Percentiles rank a stretch among this genome's conserved stretches.
Conservation (phyloP, 106 monocot genomes). For the Hemerocallis citrina region DNA sequence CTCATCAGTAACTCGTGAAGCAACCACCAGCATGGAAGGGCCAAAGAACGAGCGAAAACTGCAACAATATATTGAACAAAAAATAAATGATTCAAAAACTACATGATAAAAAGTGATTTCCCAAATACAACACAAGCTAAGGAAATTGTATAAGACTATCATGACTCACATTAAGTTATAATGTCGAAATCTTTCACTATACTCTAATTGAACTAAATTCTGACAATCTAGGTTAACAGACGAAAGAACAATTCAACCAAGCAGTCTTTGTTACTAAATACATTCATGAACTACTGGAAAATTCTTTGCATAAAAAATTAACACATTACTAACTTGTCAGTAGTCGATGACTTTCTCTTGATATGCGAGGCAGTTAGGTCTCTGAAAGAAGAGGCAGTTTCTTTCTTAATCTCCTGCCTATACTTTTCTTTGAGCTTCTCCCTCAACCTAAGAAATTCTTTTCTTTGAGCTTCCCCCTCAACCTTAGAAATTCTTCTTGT, state of each 20-base stretch:
- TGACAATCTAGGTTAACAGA: too few species aligned
- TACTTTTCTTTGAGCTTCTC: slow-evolving; percentile 19
- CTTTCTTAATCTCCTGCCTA: slow-evolving; percentile 10
- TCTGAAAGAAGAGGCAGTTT: background rate
- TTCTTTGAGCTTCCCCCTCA: background rate
- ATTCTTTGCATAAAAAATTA: background rate
- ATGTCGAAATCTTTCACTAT: too few species aligned
- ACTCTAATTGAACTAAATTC: too few species aligned
- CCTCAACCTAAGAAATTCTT: slow-evolving; percentile 20
- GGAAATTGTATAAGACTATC: too few species aligned
- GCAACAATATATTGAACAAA: background rate
- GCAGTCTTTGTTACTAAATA: too few species aligned
- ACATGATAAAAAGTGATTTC: too few species aligned
- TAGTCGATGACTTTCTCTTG: slow-evolving; percentile 7
- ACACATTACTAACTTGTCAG: slow-evolving; percentile 1
- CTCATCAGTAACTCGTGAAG: slow-evolving; percentile 84
- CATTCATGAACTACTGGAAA: too few species aligned
- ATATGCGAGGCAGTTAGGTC: background rate
- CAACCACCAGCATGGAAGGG: slow-evolving; percentile 72
- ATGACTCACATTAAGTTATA: too few species aligned
- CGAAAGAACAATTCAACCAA: too few species aligned
- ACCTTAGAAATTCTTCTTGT: too few species aligned
- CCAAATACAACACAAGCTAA: too few species aligned
- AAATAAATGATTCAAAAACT: background rate
- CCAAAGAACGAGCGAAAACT: slow-evolving; percentile 96